phyloP scores from a whole-genome alignment of 768 basidiomycete genomes.

The Pleurotus salmoneostramineus region DNA sequence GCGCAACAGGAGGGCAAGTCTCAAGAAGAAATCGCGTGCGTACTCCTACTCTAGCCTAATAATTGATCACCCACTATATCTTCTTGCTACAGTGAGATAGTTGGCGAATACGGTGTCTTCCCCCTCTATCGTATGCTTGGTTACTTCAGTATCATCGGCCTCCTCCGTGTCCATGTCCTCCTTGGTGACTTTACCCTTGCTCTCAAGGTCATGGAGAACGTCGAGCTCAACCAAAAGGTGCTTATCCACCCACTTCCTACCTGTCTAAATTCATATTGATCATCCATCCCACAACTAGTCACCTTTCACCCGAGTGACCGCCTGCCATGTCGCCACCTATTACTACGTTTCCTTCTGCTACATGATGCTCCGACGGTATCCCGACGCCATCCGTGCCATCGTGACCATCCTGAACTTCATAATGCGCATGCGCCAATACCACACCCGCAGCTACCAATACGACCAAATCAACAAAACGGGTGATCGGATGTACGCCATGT shows the following conservation, averaged over 20 bases:
- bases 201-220: slow-evolving; percentile 90
- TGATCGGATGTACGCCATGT: slow-evolving; percentile 95
- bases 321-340: slow-evolving; percentile 93
- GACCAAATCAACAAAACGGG: slow-evolving; percentile 98
- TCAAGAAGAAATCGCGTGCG: slow-evolving; percentile 80
- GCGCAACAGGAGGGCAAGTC: slow-evolving; percentile 80
- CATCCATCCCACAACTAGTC: slow-evolving; percentile 37
- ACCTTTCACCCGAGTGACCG: slow-evolving; percentile 90
- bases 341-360: slow-evolving; percentile 98
- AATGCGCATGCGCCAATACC: slow-evolving; percentile 93
- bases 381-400: slow-evolving; percentile 93
- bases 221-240: slow-evolving; percentile 89
- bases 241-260: neutral
- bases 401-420: slow-evolving; percentile 93
- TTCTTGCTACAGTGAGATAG: slow-evolving; percentile 57
- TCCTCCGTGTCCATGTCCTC: slow-evolving; percentile 92
- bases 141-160: slow-evolving; percentile 94
- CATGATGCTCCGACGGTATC: slow-evolving; percentile 89
- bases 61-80: neutral
- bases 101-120: slow-evolving; percentile 87
- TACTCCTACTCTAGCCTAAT: slow-evolving; percentile 12
- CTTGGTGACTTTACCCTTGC: slow-evolving; percentile 95
- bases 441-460: slow-evolving; percentile 94
- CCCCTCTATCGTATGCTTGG: slow-evolving; percentile 94
- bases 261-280: slow-evolving; percentile 4